phyloP scores from a whole-genome alignment of 2,329 filamentous ascomycete species.

The Neocatenulostroma microsporum region DNA sequence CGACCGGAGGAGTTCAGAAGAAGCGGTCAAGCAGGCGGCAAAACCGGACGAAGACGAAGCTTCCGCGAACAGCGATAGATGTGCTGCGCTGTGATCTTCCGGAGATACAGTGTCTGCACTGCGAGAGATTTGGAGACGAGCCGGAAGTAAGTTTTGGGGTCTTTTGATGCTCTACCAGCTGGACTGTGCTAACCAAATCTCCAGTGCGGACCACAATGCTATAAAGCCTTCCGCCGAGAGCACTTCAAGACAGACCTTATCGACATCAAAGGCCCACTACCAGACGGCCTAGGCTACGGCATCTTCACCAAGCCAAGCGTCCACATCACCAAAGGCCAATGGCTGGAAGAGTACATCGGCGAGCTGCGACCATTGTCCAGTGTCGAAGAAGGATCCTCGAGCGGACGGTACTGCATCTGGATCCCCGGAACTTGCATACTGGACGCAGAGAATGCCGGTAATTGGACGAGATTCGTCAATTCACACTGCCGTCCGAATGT shows the following conservation, averaged over 20 bases:
- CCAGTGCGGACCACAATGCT: slow-evolving; percentile 4
- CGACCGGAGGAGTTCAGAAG: neutral
- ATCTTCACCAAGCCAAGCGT: slow-evolving; percentile 5
- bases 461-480: slow-evolving; percentile 12
- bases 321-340: slow-evolving; percentile 6
- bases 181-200: neutral
- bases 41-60: neutral
- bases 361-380: slow-evolving; percentile 4
- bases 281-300: slow-evolving; percentile 6
- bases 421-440: slow-evolving; percentile 1
- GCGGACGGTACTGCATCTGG: slow-evolving; percentile 1
- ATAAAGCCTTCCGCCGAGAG: neutral
- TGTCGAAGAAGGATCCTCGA: neutral
- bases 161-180: neutral
- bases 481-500: slow-evolving; percentile 9
- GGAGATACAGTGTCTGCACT: slow-evolving; percentile 1
- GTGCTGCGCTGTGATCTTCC: neutral
- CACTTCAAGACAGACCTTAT: neutral
- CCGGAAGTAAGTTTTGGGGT: neutral
- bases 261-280: slow-evolving; percentile 9
- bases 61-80: neutral
- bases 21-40: neutral
- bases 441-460: slow-evolving; percentile 7
- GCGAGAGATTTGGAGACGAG: neutral
- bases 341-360: slow-evolving; percentile 10